Conservation (phyloP, 164 flowering plant genomes). For the Santalum album region DNA sequence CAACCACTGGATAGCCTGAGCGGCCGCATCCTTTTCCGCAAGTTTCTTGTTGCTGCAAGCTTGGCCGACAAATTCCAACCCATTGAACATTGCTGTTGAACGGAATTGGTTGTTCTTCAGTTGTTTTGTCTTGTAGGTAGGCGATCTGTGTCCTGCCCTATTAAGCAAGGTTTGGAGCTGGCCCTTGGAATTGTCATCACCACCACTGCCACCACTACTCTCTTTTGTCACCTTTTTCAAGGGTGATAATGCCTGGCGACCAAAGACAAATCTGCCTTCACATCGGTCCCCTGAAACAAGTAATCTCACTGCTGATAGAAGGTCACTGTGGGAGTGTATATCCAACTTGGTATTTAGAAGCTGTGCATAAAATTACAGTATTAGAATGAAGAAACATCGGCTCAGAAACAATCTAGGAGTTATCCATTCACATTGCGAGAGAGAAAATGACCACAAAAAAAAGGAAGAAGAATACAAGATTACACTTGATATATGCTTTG, state of each 20-base stretch:
- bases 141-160: neutral
- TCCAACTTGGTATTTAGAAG: slow-evolving; percentile 2
- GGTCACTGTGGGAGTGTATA: neutral
- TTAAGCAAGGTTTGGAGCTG: neutral
- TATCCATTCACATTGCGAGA: too few relatives aligned
- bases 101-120: neutral
- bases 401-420: neutral
- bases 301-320: neutral
- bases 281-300: neutral
- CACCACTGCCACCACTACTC: neutral
- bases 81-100: neutral
- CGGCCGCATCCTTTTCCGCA: slow-evolving; percentile 1
- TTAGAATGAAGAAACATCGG: neutral
- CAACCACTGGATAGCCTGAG: neutral
- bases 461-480: neutral
- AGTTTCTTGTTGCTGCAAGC: slow-evolving; percentile 3
- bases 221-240: neutral
- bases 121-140: neutral
- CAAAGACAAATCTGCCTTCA: slow-evolving; percentile 1
- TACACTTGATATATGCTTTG: neutral
- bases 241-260: neutral
- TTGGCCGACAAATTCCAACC: neutral
- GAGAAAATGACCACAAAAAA: neutral
- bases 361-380: neutral
- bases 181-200: neutral